Evolutionary conservation across 805 yeast genomes (phyloP).

Genomic region (Candida berthetii): DNA sequence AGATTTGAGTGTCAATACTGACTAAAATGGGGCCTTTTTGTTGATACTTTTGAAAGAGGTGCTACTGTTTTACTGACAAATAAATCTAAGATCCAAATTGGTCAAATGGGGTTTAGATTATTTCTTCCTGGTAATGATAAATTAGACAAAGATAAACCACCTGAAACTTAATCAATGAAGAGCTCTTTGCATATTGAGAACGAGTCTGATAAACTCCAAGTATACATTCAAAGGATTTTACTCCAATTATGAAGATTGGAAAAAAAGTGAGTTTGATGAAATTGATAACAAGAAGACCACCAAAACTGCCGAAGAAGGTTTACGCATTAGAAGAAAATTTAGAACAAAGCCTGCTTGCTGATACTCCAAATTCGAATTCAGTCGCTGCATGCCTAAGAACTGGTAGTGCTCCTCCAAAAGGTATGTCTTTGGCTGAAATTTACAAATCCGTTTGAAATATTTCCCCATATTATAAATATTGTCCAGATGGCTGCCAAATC

Average conservation of each 20-base stretch:
- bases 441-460: constrained; percentile 80
- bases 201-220: constrained; percentile 7
- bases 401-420: constrained; percentile 57
- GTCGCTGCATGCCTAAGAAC: constrained; percentile 74
- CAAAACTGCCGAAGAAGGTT: constrained; percentile 51
- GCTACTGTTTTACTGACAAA: constrained; percentile 83
- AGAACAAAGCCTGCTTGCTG: constrained; percentile 80
- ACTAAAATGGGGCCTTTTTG: constrained; percentile 97
- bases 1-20: constrained; percentile 85
- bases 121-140: constrained; percentile 58
- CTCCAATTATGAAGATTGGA: constrained; percentile 7
- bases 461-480: constrained; percentile 87
- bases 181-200: constrained; percentile 34
- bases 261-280: constrained; percentile 10
- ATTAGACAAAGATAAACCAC: constrained; percentile 28
- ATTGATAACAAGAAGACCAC: constrained; percentile 38
- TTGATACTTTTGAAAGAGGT: constrained; percentile 84
- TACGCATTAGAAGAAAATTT: constrained; percentile 75
- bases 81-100: constrained; percentile 84
- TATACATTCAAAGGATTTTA: constrained; percentile 13
- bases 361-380: constrained; percentile 71
- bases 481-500: constrained; percentile 98
- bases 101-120: constrained; percentile 87
- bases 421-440: constrained; percentile 80
- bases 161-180: constrained; percentile 54